These are phyloP conservation scores for Penicillium expansum DNA, from an alignment of 2,329 filamentous ascomycete genomes.

Conservation along the genomic window DNA sequence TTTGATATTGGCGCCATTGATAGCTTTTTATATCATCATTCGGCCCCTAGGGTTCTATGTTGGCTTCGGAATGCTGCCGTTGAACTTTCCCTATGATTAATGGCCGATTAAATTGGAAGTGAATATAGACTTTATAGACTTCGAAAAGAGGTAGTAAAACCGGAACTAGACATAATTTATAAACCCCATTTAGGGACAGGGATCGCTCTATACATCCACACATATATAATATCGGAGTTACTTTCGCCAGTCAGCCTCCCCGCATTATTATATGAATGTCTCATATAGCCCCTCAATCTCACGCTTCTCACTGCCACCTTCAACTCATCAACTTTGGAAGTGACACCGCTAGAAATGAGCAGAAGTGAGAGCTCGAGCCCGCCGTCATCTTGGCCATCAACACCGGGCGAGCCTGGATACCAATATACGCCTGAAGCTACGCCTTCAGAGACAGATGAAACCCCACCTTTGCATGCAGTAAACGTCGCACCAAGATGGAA, in stretches of 20 bases:
- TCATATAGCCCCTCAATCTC: neutral
- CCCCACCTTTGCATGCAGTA: constrained; percentile 23
- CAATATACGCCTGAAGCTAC: neutral
- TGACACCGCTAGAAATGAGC: neutral
- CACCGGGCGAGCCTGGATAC: neutral
- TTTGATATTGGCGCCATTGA: neutral
- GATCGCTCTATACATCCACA: neutral
- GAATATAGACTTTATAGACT: neutral
- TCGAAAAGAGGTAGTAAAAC: too few relatives aligned
- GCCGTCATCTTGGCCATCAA: neutral
- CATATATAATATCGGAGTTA: neutral
- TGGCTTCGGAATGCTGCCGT: neutral
- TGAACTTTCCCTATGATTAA: neutral
- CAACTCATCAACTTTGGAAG: neutral
- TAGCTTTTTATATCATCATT: neutral
- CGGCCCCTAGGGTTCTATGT: neutral
- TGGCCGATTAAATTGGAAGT: neutral
- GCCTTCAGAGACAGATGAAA: constrained; percentile 13
- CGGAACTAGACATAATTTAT: neutral
- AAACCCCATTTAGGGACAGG: neutral
- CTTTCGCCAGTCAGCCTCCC: neutral
- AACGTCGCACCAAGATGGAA: constrained; percentile 23
- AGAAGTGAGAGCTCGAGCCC: neutral
- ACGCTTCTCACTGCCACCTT: neutral
- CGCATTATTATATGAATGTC: neutral